These are phyloP conservation scores for Hyphopichia fennica DNA, from an alignment of 1,139 yeast species.

Conservation along the genomic window DNA sequence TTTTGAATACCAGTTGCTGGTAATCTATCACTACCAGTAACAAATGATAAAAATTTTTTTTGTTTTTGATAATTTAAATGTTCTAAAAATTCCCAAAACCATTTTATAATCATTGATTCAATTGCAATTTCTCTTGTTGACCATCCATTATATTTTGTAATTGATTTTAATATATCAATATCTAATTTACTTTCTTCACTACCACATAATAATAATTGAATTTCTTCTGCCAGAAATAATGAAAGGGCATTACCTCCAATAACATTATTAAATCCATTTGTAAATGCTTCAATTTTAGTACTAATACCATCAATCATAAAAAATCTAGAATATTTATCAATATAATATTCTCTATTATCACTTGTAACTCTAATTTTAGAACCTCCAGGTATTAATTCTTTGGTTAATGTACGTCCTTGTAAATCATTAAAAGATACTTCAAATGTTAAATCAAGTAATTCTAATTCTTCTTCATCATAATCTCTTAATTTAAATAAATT, in stretches of 20 bases:
- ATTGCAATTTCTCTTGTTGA: slow-evolving; percentile 33
- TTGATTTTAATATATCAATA: slow-evolving; percentile 61
- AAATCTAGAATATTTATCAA: slow-evolving; percentile 60
- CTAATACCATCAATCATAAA: slow-evolving; percentile 57
- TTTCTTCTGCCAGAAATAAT: slow-evolving; percentile 76
- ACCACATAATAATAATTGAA: slow-evolving; percentile 78
- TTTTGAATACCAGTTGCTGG: slow-evolving; percentile 91
- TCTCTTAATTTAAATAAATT: slow-evolving; percentile 57
- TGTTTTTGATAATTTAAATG: slow-evolving; percentile 49
- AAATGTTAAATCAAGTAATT: slow-evolving; percentile 31
- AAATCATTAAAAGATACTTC: slow-evolving; percentile 42
- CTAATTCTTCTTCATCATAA: slow-evolving; percentile 32
- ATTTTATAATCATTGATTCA: slow-evolving; percentile 44
- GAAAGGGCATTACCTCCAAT: slow-evolving; percentile 80
- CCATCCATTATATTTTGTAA: slow-evolving; percentile 75
- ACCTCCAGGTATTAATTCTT: slow-evolving; percentile 62
- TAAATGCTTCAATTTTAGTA: slow-evolving; percentile 56
- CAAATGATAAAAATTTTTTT: slow-evolving; percentile 65
- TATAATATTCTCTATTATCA: slow-evolving; percentile 58
- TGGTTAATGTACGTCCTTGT: slow-evolving; percentile 22
- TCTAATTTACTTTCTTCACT: slow-evolving; percentile 68
- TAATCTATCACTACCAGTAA: slow-evolving; percentile 87
- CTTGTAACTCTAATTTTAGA: slow-evolving; percentile 49
- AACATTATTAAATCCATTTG: slow-evolving; percentile 70
- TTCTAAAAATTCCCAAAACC: slow-evolving; percentile 85